Evolutionary conservation across 352 stramenopile genomes (phyloP), one percentile per base, ranked within the genome.

Genomic region (Globisporangium nodosum): DNA sequence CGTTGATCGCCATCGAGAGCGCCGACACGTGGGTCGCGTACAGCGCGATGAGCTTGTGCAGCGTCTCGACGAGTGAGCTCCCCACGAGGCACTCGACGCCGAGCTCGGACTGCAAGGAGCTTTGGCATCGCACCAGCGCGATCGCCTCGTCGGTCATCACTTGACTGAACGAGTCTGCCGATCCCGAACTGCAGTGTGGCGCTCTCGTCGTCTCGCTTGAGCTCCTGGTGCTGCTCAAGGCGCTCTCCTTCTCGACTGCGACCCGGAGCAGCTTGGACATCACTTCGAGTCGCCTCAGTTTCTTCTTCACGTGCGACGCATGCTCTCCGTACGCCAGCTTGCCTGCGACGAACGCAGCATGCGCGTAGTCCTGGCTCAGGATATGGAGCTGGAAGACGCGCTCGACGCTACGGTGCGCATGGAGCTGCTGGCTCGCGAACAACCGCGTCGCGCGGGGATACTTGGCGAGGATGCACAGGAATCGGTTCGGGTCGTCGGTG

Each of bases 31-130:
- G 66, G 2, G 64, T 66, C 11, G 76, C 66, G 45, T 81, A 74
- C 30, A 89, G 57, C 27, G 66, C 71, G 27, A 87, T 58, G n/a
- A 87, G 52, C 53, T 87, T 85, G 49, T 86, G 66, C 37, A 87
- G 54, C 31, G 74, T 87, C 54, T 87, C 74, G 31, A 85, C 55
- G 12, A 87, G 66, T 0, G 76, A 89, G 21, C 60, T 64, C 9
- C 79, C 73, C 9, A 87, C 65, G 18, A 89, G 54, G 42, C 75
- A 63, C n/a, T 59, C 66, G 24, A 75, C 59, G 3, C 62, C 49
- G 21, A 88, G 58, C 0, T 57, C 58, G 20, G 66, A 60, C 49
- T 87, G 67, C 16, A 88, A 69, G 0, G 65, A 54, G 42, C 64
- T 59, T 46, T 88, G 76, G 7, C 54, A 68, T 24, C 83, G 65